These are phyloP conservation scores for Nasturtium officinale DNA, from an alignment of 345 rosid species.

Conservation along the genomic window DNA sequence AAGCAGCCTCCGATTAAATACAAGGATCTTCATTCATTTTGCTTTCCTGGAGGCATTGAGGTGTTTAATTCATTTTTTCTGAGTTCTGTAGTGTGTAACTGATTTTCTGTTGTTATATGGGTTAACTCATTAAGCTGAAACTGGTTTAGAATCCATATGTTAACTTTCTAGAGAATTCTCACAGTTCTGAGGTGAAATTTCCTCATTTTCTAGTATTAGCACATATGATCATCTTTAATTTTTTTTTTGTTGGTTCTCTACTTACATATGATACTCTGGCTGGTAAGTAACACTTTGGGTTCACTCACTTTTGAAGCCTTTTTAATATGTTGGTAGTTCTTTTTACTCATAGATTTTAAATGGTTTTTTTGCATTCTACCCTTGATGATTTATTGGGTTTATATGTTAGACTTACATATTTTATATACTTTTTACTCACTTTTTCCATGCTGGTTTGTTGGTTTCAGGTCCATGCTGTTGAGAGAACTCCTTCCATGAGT, in stretches of 20 bases:
- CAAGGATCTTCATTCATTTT: constrained; percentile 90
- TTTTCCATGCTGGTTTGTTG: not conserved
- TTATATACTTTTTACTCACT: not conserved
- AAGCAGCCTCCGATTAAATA: constrained; percentile 75
- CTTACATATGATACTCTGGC: not conserved
- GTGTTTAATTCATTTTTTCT: constrained; percentile 40
- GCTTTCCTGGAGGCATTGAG: constrained; percentile 96
- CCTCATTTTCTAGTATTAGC: constrained; percentile 10
- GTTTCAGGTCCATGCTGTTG: constrained; percentile 84
- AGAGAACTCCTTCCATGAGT: constrained; percentile 96
- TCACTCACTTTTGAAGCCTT: not conserved
- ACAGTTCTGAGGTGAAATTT: constrained; percentile 6
- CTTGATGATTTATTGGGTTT: constrained; percentile 12
- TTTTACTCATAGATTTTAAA: not conserved
- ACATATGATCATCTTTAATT: not conserved
- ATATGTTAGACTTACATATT: not conserved
- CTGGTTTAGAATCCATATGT: not conserved
- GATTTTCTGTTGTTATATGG: not conserved
- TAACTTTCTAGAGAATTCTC: not conserved
- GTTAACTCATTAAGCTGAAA: not conserved
- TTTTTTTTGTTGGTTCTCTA: not conserved
- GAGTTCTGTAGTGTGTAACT: not conserved
- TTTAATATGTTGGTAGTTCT: not conserved
- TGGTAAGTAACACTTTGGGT: not conserved
- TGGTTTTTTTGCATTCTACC: not conserved